These are phyloP conservation scores for Gardenia jasminoides DNA, from an alignment of 257 asterid genomes.

Conservation along the genomic window DNA sequence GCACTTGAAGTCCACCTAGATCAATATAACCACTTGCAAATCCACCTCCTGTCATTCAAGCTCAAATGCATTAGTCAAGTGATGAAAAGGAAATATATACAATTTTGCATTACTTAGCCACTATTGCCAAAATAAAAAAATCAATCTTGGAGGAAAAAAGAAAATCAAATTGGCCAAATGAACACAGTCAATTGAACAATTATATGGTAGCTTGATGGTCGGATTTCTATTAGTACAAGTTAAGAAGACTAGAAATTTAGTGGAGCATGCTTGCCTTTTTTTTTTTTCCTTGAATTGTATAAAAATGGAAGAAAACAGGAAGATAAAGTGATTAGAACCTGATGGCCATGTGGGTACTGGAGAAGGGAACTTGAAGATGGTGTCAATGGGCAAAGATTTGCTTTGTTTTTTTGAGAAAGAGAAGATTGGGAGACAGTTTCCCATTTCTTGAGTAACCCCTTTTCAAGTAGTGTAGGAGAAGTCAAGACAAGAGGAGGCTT, in stretches of 20 bases:
- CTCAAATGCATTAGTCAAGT: background rate
- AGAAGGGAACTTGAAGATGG: slow-evolving; percentile 63
- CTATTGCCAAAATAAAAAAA: no score
- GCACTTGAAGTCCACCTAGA: slow-evolving; percentile 70
- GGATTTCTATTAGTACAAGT: background rate
- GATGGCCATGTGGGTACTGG: slow-evolving; percentile 61
- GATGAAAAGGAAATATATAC: background rate
- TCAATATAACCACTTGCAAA: slow-evolving; percentile 66
- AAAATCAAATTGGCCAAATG: no score
- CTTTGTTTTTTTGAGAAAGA: slow-evolving; percentile 7
- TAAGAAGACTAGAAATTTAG: background rate
- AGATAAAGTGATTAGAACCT: slow-evolving; percentile 30
- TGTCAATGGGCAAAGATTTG: slow-evolving; percentile 50
- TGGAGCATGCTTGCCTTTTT: background rate
- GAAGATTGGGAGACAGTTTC: slow-evolving; percentile 32
- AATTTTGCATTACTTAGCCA: background rate
- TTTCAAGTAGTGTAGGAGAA: background rate
- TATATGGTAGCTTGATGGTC: background rate
- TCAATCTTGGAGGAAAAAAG: background rate
- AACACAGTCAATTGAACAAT: no score
- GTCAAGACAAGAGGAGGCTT: background rate
- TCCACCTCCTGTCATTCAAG: slow-evolving; percentile 41
- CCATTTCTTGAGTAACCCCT: slow-evolving; percentile 31
- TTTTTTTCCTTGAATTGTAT: background rate
- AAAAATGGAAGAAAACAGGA: background rate